Base-by-base conservation (phyloP, 2,329 filamentous ascomycete species). In the Colletotrichum spinosum region DNA sequence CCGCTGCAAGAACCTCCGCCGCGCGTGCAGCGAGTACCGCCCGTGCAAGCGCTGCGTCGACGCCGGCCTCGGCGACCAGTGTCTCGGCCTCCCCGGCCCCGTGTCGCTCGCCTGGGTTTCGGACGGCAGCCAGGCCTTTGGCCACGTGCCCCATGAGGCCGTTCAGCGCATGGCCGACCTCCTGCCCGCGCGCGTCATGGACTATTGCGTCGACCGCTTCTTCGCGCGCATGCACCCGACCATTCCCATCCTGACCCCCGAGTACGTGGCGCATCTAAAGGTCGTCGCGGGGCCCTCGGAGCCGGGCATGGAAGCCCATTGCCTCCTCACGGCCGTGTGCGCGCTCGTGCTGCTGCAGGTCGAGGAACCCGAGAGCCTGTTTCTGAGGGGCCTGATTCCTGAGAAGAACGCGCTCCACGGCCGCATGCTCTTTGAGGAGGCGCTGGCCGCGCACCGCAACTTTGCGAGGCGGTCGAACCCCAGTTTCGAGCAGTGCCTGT, bases 11-110 rank as follows among this genome's bases (percentile, higher is more conserved):
- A 74, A 72, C 15, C 73, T 82, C 11, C 78, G 80, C 37, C 75
- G 80, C 38, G 80, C 79, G 1, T 83, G 81, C 69, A 82, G 77
- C 70, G 80, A 83, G 69, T 77, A 74, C 53, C 72, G 81, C 48
- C 81, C 81, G 10, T 83, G 81, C 70, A 74, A 74, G 56, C 72
- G 81, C 55, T 83, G 81, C 70, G 68, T 77, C 61, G 75, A 77
- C 42, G 77, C 79, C 12, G 81, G 80, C n/a, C 70, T 81, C 11
- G 76, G 69, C 5, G 74, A 79, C 13, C 75, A 80, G 45, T 83
- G 80, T 54, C 66, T 72, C 44, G 68, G 70, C 35, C 56, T 68
- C 46, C 61, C 65, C 33, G 67, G 65, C 15, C 61, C 65, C 25
- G 37, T 65, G 39, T 51, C 61, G 15, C 56, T 70, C 48, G 67